Conservation (phyloP, 805 yeast genomes). For the Yarrowia phangngaensis region DNA sequence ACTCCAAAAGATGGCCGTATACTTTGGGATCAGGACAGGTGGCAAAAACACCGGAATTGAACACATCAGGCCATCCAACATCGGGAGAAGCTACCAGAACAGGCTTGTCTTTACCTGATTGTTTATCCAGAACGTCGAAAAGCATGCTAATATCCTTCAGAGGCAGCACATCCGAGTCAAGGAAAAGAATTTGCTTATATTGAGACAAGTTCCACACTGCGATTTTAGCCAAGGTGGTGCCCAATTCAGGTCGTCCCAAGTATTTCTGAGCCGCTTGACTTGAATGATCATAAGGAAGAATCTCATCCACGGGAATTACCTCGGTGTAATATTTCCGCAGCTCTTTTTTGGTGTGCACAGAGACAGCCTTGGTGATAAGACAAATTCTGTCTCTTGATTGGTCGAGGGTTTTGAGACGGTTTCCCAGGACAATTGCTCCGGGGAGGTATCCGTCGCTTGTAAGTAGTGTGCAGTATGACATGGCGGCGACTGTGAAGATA, state of each 20-base stretch:
- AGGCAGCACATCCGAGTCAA: slow-evolving; percentile 56
- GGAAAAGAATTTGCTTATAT: slow-evolving; percentile 44
- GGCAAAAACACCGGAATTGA: slow-evolving; percentile 74
- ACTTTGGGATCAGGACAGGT: slow-evolving; percentile 50
- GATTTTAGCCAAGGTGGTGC: slow-evolving; percentile 50
- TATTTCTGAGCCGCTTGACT: slow-evolving; percentile 26
- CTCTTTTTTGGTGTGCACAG: slow-evolving; percentile 28
- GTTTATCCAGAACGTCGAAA: slow-evolving; percentile 29
- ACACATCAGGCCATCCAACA: slow-evolving; percentile 88
- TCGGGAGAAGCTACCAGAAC: slow-evolving; percentile 58
- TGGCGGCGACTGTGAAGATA: too few relatives aligned
- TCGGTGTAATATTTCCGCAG: slow-evolving; percentile 34
- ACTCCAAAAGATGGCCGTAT: slow-evolving; percentile 43
- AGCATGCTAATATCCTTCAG: slow-evolving; percentile 38
- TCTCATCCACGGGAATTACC: slow-evolving; percentile 36
- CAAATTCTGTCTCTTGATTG: slow-evolving; percentile 34
- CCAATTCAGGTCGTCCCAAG: slow-evolving; percentile 50
- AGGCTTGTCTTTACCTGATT: slow-evolving; percentile 13
- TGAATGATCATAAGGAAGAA: slow-evolving; percentile 30
- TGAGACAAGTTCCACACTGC: slow-evolving; percentile 50
- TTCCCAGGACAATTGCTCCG: slow-evolving; percentile 53
- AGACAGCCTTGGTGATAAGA: slow-evolving; percentile 35
- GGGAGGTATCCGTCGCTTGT: slow-evolving; percentile 45
- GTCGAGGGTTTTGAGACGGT: slow-evolving; percentile 35
- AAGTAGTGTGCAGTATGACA: slow-evolving; percentile 41